Conservation (phyloP, 805 yeast species). For the Wickerhamomyces sydowiorum region DNA sequence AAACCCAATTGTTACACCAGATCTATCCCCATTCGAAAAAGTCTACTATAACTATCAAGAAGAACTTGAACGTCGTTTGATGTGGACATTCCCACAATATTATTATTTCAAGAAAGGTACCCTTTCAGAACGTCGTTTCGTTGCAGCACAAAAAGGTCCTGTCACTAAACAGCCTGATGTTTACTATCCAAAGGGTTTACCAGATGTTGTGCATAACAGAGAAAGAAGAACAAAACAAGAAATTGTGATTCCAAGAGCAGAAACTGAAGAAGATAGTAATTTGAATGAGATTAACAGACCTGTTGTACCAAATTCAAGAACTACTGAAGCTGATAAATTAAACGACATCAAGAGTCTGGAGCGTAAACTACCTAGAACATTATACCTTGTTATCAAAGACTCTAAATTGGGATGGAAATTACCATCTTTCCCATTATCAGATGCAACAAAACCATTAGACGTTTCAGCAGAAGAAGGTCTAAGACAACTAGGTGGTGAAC, state of each 20-base stretch:
- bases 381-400: conserved; percentile 65
- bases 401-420: conserved; percentile 55
- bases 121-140: conserved; percentile 74
- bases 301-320: conserved; percentile 63
- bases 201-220: conserved; percentile 82
- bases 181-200: conserved; percentile 77
- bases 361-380: conserved; percentile 71
- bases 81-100: conserved; percentile 97
- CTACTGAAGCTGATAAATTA: conserved; percentile 67
- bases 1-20: conserved; percentile 79
- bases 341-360: conserved; percentile 67
- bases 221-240: conserved; percentile 82
- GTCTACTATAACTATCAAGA: conserved; percentile 79
- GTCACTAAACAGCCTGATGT: conserved; percentile 66
- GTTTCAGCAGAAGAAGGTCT: conserved; percentile 71
- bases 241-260: conserved; percentile 60
- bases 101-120: conserved; percentile 89
- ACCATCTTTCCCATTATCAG: conserved; percentile 57
- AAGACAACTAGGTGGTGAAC: conserved; percentile 62
- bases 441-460: conserved; percentile 53
- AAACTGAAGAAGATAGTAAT: conserved; percentile 29
- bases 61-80: conserved; percentile 80
- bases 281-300: conserved; percentile 60
- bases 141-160: conserved; percentile 72
- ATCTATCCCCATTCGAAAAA: conserved; percentile 62